Conservation (phyloP, 139 green algal genomes). For the Protoeuglena noctilucae region DNA sequence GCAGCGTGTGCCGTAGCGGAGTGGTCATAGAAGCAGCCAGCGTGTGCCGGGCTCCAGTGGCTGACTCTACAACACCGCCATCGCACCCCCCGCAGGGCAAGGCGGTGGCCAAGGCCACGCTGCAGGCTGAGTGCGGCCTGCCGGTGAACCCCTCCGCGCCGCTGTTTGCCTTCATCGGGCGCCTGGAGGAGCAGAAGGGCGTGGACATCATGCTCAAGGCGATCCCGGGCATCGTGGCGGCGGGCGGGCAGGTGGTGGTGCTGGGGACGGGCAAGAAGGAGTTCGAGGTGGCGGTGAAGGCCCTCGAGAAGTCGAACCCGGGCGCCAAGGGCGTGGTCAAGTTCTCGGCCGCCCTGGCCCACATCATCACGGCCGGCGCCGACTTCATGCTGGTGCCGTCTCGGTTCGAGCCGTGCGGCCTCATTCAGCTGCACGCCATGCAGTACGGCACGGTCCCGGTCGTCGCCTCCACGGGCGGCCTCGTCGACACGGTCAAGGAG, state of each 20-base stretch:
- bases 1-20: too few relatives aligned
- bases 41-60: too few relatives aligned
- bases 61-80: too few relatives aligned
- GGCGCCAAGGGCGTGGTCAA: conserved; percentile 72
- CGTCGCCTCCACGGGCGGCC: conserved; percentile 84
- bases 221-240: conserved; percentile 53
- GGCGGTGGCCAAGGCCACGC: conserved; percentile 68
- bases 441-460: conserved; percentile 85
- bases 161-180: conserved; percentile 82
- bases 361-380: conserved; percentile 79
- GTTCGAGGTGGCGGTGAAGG: conserved; percentile 57
- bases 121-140: conserved; percentile 61
- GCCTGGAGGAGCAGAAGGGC: conserved; percentile 97
- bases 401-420: conserved; percentile 93
- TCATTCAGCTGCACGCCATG: conserved; percentile 66
- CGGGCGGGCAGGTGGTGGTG: conserved; percentile 52
- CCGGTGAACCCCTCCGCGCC: conserved; percentile 55
- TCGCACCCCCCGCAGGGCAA: too few relatives aligned
- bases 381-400: conserved; percentile 96
- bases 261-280: conserved; percentile 92
- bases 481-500: conserved; percentile 98
- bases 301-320: conserved; percentile 42
- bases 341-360: conserved; percentile 78
- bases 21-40: too few relatives aligned
- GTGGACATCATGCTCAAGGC: conserved; percentile 88